phyloP scores from a whole-genome alignment of 139 green algal genomes.

The Volvox africanus region DNA sequence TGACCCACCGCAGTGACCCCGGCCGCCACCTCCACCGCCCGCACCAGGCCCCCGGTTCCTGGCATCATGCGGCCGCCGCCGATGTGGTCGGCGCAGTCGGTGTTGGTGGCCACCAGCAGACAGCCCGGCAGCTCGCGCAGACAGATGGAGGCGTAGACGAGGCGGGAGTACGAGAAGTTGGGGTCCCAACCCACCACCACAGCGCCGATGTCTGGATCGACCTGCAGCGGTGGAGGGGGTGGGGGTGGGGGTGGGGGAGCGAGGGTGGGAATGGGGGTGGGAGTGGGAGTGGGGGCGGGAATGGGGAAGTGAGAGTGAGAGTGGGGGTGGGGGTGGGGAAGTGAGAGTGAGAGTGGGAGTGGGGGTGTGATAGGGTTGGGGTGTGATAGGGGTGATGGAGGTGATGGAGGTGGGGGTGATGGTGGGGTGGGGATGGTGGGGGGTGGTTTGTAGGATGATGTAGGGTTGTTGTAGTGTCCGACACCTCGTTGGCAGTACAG shows the following conservation, averaged over 20 bases:
- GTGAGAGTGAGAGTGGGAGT: too few relatives aligned
- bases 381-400: too few relatives aligned
- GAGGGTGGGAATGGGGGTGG: neutral
- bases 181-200: slow-evolving; percentile 78
- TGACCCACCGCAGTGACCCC: slow-evolving; percentile 55
- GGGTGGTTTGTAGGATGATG: too few relatives aligned
- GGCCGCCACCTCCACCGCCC: slow-evolving; percentile 62
- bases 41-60: slow-evolving; percentile 72
- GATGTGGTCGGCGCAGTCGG: slow-evolving; percentile 66
- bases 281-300: neutral
- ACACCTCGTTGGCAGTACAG: too few relatives aligned
- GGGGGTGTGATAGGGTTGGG: too few relatives aligned
- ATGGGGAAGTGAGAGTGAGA: neutral
- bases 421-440: too few relatives aligned
- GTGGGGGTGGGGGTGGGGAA: too few relatives aligned
- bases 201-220: slow-evolving; percentile 70
- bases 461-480: too few relatives aligned
- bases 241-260: neutral
- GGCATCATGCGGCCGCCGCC: slow-evolving; percentile 76
- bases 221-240: slow-evolving; percentile 31
- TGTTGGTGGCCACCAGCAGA: slow-evolving; percentile 79
- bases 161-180: slow-evolving; percentile 66
- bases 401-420: too few relatives aligned
- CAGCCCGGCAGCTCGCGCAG: slow-evolving; percentile 71
- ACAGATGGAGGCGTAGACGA: slow-evolving; percentile 55